Percentiles rank a stretch among this genome's conserved stretches.
Conservation (phyloP, 495 filamentous ascomycete species). For the Aspergillus saccharolyticus region DNA sequence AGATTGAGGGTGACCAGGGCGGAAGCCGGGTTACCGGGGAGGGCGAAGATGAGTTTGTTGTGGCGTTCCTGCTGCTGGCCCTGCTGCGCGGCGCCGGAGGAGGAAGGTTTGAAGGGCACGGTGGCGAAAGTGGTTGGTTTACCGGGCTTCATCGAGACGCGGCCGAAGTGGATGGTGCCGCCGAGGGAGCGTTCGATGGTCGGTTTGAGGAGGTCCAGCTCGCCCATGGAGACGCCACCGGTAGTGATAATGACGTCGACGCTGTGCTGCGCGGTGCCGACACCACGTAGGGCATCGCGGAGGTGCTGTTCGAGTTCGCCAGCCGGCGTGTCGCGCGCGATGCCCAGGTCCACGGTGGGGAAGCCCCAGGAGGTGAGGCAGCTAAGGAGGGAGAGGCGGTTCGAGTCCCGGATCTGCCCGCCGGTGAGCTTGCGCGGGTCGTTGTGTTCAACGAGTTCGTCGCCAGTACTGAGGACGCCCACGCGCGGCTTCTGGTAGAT, state of each 20-base stretch:
- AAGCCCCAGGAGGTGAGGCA: constrained; percentile 73
- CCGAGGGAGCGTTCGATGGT: constrained; percentile 87
- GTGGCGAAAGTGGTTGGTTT: constrained; percentile 98
- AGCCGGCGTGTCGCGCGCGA: constrained; percentile 68
- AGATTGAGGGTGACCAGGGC: constrained; percentile 90
- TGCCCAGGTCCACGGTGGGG: constrained; percentile 77
- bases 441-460: constrained; percentile 82
- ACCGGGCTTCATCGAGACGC: constrained; percentile 95
- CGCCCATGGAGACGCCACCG: constrained; percentile 96
- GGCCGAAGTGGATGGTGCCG: constrained; percentile 94
- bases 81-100: constrained; percentile 8
- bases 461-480: constrained; percentile 89
- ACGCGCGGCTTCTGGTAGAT: constrained; percentile 74
- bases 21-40: constrained; percentile 92
- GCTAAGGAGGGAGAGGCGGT: constrained; percentile 78
- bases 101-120: constrained; percentile 53
- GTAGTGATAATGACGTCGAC: constrained; percentile 87
- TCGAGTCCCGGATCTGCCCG: constrained; percentile 90
- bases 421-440: constrained; percentile 56
- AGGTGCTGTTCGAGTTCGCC: constrained; percentile 74
- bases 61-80: constrained; percentile 54
- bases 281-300: constrained; percentile 60
- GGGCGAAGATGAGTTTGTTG: constrained; percentile 74
- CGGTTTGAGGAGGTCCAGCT: constrained; percentile 94
- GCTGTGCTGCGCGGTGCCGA: constrained; percentile 25